Conservation (phyloP, 1,284 basidiomycete genomes). For the Mixia osmundae region DNA sequence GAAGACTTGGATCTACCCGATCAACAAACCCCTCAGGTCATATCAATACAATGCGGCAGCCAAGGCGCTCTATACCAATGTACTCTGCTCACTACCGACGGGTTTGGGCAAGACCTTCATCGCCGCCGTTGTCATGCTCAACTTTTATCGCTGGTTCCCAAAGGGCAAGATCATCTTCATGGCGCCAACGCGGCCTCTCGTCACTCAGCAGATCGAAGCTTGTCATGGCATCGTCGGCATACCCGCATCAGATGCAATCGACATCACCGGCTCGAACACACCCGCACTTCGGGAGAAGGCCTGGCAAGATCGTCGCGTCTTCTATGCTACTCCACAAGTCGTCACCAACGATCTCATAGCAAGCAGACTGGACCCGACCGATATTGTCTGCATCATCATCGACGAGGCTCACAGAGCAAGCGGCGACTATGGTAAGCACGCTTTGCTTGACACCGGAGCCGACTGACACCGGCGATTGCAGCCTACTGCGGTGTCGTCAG, state of each 20-base stretch:
- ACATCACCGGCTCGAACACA: slow-evolving; percentile 53
- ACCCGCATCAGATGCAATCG: slow-evolving; percentile 58
- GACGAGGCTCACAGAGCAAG: slow-evolving; percentile 93
- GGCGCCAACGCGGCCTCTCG: slow-evolving; percentile 84
- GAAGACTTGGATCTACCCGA: slow-evolving; percentile 76
- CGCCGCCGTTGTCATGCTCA: slow-evolving; percentile 72
- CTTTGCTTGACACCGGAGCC: not conserved
- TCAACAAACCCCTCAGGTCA: slow-evolving; percentile 46
- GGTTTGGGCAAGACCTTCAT: slow-evolving; percentile 97
- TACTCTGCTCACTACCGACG: slow-evolving; percentile 81
- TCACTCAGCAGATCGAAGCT: slow-evolving; percentile 80
- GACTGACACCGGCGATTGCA: not conserved
- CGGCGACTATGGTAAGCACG: slow-evolving; percentile 41
- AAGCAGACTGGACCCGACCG: slow-evolving; percentile 47
- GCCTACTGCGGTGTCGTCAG: slow-evolving; percentile 73
- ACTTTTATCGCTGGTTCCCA: slow-evolving; percentile 66
- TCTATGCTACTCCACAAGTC: slow-evolving; percentile 97
- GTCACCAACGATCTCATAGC: slow-evolving; percentile 63
- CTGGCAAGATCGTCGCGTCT: slow-evolving; percentile 66
- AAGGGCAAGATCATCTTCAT: slow-evolving; percentile 84
- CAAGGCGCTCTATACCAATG: slow-evolving; percentile 72
- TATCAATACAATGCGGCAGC: slow-evolving; percentile 91
- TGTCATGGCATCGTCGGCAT: slow-evolving; percentile 88
- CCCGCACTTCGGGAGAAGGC: slow-evolving; percentile 23
- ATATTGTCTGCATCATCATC: slow-evolving; percentile 59